phyloP scores from a whole-genome alignment of 345 rosid species.

The Hibiscus syriacus region DNA sequence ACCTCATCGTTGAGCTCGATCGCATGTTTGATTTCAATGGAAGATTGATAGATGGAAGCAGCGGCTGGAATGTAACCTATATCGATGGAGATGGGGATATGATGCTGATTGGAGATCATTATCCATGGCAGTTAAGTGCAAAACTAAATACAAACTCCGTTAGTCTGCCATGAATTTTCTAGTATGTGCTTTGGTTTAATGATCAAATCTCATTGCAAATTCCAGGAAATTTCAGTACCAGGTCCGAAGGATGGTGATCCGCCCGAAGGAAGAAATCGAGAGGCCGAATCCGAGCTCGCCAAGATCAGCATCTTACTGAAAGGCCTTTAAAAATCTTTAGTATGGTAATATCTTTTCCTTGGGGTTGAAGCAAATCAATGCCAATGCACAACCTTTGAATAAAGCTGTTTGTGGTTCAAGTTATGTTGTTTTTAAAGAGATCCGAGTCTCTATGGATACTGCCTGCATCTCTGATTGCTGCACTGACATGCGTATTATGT shows the following conservation, averaged over 20 bases:
- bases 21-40: constrained; percentile 38
- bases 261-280: constrained; percentile 24
- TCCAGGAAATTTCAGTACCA: constrained; percentile 30
- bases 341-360: background rate
- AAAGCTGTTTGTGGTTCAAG: background rate
- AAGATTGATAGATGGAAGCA: constrained; percentile 31
- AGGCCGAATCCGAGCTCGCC: constrained; percentile 19
- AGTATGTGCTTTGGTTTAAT: background rate
- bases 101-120: constrained; percentile 28
- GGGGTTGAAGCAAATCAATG: background rate
- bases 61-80: constrained; percentile 31
- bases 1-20: constrained; percentile 36
- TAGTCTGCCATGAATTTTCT: background rate
- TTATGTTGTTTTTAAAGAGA: background rate
- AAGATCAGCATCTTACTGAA: constrained; percentile 8
- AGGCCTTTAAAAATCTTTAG: background rate
- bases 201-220: no score
- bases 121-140: constrained; percentile 42
- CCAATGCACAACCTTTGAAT: background rate
- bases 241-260: constrained; percentile 28
- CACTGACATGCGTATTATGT: no score
- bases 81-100: constrained; percentile 30
- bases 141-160: constrained; percentile 3
- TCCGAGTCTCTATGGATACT: no score
- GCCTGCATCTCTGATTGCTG: no score